phyloP scores from a whole-genome alignment of 169 alveolate genomes.

The Ichthyophthirius multifiliis region DNA sequence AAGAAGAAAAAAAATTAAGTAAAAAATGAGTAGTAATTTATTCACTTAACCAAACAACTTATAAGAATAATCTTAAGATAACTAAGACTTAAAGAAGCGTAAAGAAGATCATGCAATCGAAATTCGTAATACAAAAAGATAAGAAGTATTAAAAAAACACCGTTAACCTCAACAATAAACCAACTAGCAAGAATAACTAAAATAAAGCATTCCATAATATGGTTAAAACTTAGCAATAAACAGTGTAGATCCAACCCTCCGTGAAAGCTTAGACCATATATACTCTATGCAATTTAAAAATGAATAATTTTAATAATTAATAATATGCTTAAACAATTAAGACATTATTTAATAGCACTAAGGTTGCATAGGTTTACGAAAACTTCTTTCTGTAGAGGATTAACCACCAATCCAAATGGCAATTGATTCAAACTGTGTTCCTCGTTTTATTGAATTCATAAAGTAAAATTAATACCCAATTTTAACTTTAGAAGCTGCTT shows the following conservation, averaged over 20 bases:
- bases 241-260: background rate
- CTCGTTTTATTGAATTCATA: constrained; percentile 36
- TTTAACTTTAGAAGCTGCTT: constrained; percentile 57
- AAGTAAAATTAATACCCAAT: background rate
- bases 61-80: too few relatives aligned
- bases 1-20: too few relatives aligned
- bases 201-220: too few relatives aligned
- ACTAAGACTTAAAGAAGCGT: too few relatives aligned
- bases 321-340: background rate
- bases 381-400: constrained; percentile 41
- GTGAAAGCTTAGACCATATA: background rate
- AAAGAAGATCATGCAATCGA: too few relatives aligned
- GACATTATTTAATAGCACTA: background rate
- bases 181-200: too few relatives aligned
- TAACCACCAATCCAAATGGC: constrained; percentile 56
- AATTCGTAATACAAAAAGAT: too few relatives aligned
- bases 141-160: too few relatives aligned
- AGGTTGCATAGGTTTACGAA: constrained; percentile 47
- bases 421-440: constrained; percentile 52
- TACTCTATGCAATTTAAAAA: background rate
- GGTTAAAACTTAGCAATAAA: background rate
- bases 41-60: too few relatives aligned
- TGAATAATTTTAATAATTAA: background rate
- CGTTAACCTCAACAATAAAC: too few relatives aligned
- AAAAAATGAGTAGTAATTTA: too few relatives aligned